Evolutionary conservation across 164 flowering plant genomes (phyloP).

Genomic region (Brasenia schreberi): DNA sequence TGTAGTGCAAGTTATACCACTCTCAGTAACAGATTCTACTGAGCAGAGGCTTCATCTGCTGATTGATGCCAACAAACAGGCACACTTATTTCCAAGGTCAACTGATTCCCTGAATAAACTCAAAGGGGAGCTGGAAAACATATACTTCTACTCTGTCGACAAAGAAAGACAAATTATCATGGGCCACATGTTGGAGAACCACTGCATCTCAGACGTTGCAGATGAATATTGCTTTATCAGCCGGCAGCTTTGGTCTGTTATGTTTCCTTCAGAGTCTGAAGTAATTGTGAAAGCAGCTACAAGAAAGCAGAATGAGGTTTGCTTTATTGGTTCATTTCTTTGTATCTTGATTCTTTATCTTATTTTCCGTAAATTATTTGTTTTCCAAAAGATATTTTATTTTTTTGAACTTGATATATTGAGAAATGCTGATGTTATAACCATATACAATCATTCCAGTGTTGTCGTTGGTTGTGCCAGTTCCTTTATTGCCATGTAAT

Average conservation of each 20-base stretch:
- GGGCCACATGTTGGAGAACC: conserved; percentile 46
- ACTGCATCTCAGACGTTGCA: conserved; percentile 26
- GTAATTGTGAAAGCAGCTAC: conserved; percentile 59
- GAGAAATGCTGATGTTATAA: too few relatives aligned
- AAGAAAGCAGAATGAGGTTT: conserved; percentile 76
- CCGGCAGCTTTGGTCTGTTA: conserved; percentile 72
- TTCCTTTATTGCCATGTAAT: too few relatives aligned
- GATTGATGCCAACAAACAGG: conserved; percentile 38
- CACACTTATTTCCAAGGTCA: conserved; percentile 68
- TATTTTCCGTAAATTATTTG: background rate
- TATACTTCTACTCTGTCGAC: conserved; percentile 85
- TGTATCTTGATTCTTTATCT: background rate
- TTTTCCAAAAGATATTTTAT: background rate
- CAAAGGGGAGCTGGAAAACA: conserved; percentile 46
- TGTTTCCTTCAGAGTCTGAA: conserved; percentile 87
- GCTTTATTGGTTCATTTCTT: conserved; percentile 2
- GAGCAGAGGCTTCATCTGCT: conserved; percentile 85
- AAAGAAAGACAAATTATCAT: conserved; percentile 48
- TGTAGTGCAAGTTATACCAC: conserved; percentile 54
- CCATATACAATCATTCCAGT: too few relatives aligned
- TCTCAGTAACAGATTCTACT: conserved; percentile 72
- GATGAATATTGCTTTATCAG: conserved; percentile 78
- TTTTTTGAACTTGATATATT: too few relatives aligned
- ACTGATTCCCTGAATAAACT: conserved; percentile 52
- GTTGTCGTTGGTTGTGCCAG: too few relatives aligned